phyloP scores from a whole-genome alignment of 495 filamentous ascomycete genomes.

The Halenospora varia region DNA sequence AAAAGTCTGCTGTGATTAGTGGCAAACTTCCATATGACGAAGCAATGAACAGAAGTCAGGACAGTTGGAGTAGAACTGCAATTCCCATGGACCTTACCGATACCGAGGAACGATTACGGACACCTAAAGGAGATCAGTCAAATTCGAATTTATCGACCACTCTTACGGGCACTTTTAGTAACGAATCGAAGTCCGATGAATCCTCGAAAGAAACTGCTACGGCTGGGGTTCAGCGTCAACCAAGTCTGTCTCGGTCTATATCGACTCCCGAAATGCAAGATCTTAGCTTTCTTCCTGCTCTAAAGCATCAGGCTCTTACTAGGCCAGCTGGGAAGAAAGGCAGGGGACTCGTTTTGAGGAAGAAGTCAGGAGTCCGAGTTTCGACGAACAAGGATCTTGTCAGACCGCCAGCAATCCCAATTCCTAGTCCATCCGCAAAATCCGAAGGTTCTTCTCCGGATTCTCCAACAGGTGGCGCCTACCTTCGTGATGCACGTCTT shows the following conservation, averaged over 20 bases:
- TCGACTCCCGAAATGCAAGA: conserved; percentile 30
- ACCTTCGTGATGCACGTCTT: conserved; percentile 34
- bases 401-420: conserved; percentile 15
- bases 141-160: conserved; percentile 3
- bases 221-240: conserved; percentile 5
- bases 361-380: neutral
- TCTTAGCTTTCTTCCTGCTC: conserved; percentile 24
- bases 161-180: neutral
- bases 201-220: neutral
- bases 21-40: conserved; percentile 6
- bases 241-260: conserved; percentile 28
- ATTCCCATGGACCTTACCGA: conserved; percentile 11
- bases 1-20: conserved; percentile 6
- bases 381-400: conserved; percentile 21
- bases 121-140: conserved; percentile 8
- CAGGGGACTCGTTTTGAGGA: conserved; percentile 15
- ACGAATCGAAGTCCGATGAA: neutral
- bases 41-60: conserved; percentile 4
- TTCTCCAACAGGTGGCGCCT: conserved; percentile 14
- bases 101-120: conserved; percentile 7
- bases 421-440: conserved; percentile 1
- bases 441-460: conserved; percentile 6
- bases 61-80: conserved; percentile 17
- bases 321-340: conserved; percentile 16
- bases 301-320: conserved; percentile 31